Evolutionary conservation across 345 rosid species (phyloP).

Genomic region (Sonneratia caseolaris): DNA sequence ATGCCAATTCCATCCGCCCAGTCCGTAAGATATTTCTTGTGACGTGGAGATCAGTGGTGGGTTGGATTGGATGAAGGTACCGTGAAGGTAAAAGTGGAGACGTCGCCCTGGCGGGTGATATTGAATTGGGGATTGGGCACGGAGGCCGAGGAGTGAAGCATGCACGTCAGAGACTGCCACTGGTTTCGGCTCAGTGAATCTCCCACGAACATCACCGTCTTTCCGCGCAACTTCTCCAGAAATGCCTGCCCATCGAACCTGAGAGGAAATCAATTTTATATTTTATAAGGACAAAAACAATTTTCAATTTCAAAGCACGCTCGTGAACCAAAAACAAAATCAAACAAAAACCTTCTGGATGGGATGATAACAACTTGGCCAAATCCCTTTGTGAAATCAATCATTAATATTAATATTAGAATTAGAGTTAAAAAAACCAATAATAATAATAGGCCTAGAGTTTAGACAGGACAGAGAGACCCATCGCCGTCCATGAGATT

Average conservation of each 20-base stretch:
- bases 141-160: slow-evolving; percentile 38
- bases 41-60: no score
- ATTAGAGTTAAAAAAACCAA: no score
- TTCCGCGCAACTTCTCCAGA: slow-evolving; percentile 43
- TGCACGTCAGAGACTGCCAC: slow-evolving; percentile 73
- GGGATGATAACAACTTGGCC: no score
- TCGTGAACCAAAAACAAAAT: no score
- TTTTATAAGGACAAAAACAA: no score
- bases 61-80: slow-evolving; percentile 4
- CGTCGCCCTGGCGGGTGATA: slow-evolving; percentile 26
- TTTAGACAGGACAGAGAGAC: background rate
- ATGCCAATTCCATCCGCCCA: no score
- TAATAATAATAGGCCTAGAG: no score
- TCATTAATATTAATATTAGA: no score
- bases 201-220: slow-evolving; percentile 67
- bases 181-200: slow-evolving; percentile 73
- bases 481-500: background rate
- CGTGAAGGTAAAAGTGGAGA: slow-evolving; percentile 37
- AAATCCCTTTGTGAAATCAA: no score
- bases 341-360: no score
- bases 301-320: no score
- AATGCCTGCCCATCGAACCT: slow-evolving; percentile 58
- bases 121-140: slow-evolving; percentile 33
- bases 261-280: background rate
- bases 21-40: no score